These are phyloP conservation scores for Trametes coccinea DNA, from an alignment of 768 basidiomycete species.

Conservation along the genomic window DNA sequence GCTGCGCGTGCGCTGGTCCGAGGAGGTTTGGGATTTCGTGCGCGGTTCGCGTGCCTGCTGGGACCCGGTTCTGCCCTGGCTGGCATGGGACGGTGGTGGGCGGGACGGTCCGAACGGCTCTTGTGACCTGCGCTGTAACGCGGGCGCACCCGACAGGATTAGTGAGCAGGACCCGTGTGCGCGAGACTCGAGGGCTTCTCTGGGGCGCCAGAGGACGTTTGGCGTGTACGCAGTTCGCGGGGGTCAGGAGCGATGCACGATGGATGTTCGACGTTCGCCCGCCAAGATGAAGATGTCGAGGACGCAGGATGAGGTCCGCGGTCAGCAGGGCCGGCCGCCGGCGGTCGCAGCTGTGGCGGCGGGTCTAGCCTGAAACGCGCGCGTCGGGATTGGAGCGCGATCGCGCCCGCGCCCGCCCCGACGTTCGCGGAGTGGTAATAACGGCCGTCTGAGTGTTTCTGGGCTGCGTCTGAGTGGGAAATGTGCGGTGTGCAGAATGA, in stretches of 20 bases:
- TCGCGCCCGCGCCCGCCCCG: background rate
- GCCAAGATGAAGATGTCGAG: too few relatives aligned
- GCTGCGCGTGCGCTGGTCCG: background rate
- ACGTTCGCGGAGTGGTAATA: background rate
- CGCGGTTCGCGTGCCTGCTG: conserved; percentile 6
- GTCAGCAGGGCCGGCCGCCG: too few relatives aligned
- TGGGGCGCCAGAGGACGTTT: background rate
- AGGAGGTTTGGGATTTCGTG: background rate
- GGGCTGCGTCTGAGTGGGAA: background rate
- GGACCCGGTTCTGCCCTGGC: conserved; percentile 15
- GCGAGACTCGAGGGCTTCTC: too few relatives aligned
- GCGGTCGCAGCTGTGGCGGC: background rate
- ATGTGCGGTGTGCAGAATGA: background rate
- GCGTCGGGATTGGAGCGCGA: conserved; percentile 15
- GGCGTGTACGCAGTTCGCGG: background rate
- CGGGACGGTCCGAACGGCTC: conserved; percentile 6
- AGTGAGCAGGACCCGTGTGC: background rate
- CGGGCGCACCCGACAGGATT: conserved; percentile 9
- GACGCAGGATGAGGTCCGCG: too few relatives aligned
- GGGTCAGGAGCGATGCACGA: background rate
- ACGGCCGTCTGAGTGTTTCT: background rate
- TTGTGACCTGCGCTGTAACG: conserved; percentile 8
- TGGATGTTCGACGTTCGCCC: too few relatives aligned
- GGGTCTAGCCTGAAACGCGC: conserved; percentile 1
- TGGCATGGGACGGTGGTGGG: background rate